These are phyloP conservation scores for Kodamaea ohmeri DNA, from an alignment of 1,139 yeast genomes.

Conservation along the genomic window DNA sequence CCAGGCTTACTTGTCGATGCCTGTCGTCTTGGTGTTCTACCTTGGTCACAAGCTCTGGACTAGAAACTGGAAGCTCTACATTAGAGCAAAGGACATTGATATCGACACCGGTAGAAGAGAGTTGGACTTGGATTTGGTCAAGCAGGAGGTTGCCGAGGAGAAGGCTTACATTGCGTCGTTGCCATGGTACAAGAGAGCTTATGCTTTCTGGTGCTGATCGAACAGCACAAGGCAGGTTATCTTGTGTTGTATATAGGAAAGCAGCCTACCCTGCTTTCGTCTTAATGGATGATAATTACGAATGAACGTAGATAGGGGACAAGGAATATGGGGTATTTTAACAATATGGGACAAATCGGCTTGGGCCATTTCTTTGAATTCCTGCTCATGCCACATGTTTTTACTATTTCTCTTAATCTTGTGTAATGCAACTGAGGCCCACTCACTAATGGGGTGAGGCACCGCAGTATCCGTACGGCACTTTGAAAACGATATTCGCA, in stretches of 20 bases:
- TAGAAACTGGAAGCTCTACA: slow-evolving; percentile 41
- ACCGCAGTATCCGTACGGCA: too few species aligned
- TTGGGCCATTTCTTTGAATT: too few species aligned
- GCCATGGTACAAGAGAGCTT: slow-evolving; percentile 32
- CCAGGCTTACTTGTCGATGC: slow-evolving; percentile 52
- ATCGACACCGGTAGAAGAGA: slow-evolving; percentile 55
- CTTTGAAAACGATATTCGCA: too few species aligned
- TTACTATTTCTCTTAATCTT: too few species aligned
- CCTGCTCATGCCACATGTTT: too few species aligned
- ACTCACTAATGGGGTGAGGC: too few species aligned
- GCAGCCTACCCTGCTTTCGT: too few species aligned
- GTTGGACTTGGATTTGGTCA: slow-evolving; percentile 50
- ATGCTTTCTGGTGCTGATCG: slow-evolving; percentile 47
- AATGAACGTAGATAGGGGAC: too few species aligned
- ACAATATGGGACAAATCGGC: too few species aligned
- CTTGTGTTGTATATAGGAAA: background rate
- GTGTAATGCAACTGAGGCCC: too few species aligned
- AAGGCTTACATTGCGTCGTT: slow-evolving; percentile 32
- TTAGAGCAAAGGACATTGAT: slow-evolving; percentile 48
- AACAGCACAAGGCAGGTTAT: background rate
- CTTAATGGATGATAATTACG: too few species aligned
- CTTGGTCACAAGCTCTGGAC: slow-evolving; percentile 49
- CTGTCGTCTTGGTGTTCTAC: slow-evolving; percentile 49
- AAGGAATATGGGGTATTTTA: too few species aligned
- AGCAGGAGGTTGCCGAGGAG: slow-evolving; percentile 51